phyloP scores from a whole-genome alignment of 306 rosid genomes.

The Medicago ruthenica region DNA sequence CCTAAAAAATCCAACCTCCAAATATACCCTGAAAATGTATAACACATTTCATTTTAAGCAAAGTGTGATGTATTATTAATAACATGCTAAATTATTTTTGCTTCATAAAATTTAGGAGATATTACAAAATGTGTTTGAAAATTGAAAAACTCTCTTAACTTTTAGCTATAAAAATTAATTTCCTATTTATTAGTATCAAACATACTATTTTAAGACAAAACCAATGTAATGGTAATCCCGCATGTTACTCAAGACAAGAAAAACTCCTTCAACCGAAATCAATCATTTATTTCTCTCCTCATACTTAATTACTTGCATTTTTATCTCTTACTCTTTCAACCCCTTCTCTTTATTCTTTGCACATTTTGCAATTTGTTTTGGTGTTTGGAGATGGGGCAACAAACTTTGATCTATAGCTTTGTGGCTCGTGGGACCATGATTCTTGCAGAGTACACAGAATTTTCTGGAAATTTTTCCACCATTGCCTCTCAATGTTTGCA shows the following conservation, averaged over 20 bases:
- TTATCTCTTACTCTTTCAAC: slow-evolving; percentile 28
- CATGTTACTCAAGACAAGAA: slow-evolving; percentile 35
- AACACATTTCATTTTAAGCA: too few relatives aligned
- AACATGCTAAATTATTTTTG: not conserved
- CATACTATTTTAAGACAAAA: slow-evolving; percentile 39
- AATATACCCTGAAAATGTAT: too few relatives aligned
- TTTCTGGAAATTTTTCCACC: slow-evolving; percentile 74
- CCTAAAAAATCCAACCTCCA: too few relatives aligned
- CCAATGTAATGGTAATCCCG: slow-evolving; percentile 19
- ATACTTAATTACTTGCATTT: slow-evolving; percentile 23
- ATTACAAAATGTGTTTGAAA: not conserved
- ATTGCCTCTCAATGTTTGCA: slow-evolving; percentile 94
- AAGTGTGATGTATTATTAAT: not conserved
- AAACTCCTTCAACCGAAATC: slow-evolving; percentile 42
- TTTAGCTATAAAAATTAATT: not conserved
- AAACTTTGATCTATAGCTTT: slow-evolving; percentile 93
- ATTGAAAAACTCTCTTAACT: not conserved
- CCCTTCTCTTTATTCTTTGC: slow-evolving; percentile 33
- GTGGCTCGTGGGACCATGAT: slow-evolving; percentile 89
- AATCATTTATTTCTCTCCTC: slow-evolving; percentile 46
- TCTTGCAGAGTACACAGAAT: slow-evolving; percentile 85
- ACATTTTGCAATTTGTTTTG: slow-evolving; percentile 12
- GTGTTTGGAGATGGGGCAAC: slow-evolving; percentile 75
- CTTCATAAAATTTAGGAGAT: not conserved
- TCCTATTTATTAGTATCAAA: slow-evolving; percentile 21